Base-by-base conservation (phyloP, 2,329 filamentous ascomycete species). In the Cryoendolithus antarcticus region DNA sequence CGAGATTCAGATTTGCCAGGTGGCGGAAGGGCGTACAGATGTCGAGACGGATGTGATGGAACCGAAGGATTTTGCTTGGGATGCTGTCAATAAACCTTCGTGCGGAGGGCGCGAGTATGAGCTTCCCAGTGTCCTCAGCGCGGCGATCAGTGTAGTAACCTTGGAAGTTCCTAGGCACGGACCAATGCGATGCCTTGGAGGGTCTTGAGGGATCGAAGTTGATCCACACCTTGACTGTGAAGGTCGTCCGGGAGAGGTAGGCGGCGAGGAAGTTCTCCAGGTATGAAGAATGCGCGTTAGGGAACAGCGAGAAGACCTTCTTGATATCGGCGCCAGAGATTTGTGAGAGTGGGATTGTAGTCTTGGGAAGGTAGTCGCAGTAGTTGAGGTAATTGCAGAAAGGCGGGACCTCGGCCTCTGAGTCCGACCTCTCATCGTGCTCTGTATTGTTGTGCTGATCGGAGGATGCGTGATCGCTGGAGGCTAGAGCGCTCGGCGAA, bases 181-280 rank as follows among this genome's bases (percentile, higher is more conserved):
- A 27, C 24, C 24, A 27, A 8, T 27, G 24, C 7, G 7, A 27
- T 27, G 6, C 24, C 24, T 8, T 27, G 24, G 24, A 27, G 24
- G 24, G 24, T 27, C 24, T 27, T 8, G 24, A 27, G 15, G 35
- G 38, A 19, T 51, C 43, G 40, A 51, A 54, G 37, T 53, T 50
- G n/a, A 39, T 15, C 40, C 52, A 48, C 36, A 40, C 43, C 3
- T 44, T 42, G 27, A 38, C 33, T 30, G 32, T 34, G 38, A 42
- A 42, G 13, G 30, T 43, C 37, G 35, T 43, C 35, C 39, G 27
- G 19, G 15, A 4, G 11, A 47, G 30, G 36, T 41, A 45, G 34
- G 32, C 32, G 12, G 13, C 21, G 32, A 39, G 38, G 48, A 47
- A 35, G 27, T 42, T 39, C 29, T 37, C 35, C 7, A 27, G 2